These are phyloP conservation scores for Leishmania amazonensis DNA, from an alignment of 208 protist species.

Conservation along the genomic window DNA sequence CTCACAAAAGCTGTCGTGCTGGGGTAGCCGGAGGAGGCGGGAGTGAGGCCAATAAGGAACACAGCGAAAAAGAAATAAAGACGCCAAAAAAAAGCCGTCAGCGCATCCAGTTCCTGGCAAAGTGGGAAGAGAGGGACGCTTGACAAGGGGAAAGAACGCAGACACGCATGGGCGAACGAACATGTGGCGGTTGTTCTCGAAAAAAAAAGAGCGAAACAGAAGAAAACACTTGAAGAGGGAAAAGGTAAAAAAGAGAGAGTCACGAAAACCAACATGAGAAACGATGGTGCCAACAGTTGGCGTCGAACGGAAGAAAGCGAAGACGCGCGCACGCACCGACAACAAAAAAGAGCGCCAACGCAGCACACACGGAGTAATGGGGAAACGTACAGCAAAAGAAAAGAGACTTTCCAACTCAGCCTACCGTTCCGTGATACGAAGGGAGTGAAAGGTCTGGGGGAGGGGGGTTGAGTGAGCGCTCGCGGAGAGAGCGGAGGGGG, in stretches of 20 bases:
- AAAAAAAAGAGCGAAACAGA: neutral
- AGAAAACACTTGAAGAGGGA: neutral
- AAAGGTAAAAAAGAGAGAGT: neutral
- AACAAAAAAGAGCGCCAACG: neutral
- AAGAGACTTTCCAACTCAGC: neutral
- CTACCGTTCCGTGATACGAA: neutral
- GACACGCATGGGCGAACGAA: neutral
- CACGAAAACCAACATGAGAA: constrained; percentile 8
- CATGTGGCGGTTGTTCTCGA: neutral
- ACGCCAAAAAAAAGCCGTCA: neutral
- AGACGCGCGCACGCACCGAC: neutral
- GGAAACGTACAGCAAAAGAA: neutral
- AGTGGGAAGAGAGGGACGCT: neutral
- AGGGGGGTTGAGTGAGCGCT: neutral
- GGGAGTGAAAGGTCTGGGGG: neutral
- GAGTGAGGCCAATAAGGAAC: neutral
- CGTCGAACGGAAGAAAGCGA: neutral
- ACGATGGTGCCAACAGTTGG: neutral
- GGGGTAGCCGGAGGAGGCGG: neutral
- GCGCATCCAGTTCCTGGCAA: neutral
- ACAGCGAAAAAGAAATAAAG: neutral
- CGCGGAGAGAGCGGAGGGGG: neutral
- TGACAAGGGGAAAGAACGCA: neutral
- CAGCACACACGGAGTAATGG: neutral
- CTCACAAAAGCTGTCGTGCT: neutral